Base-by-base conservation (phyloP, 1,284 basidiomycete species). In the Boletus semigastroideus region DNA sequence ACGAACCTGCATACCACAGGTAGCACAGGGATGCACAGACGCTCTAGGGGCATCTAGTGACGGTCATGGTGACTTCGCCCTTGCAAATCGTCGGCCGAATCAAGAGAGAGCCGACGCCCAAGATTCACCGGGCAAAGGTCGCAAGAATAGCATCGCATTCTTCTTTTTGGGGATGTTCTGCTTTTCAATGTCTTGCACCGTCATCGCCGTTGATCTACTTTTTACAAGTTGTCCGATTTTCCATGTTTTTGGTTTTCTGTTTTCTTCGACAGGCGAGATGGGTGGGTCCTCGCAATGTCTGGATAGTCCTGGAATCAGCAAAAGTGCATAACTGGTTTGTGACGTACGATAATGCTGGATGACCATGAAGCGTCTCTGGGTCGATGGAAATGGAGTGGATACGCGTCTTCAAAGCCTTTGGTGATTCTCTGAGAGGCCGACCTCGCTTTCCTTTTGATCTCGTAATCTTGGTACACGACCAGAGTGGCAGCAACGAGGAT, bases 391-490 rank as follows among this genome's bases (percentile, higher is more conserved):
- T 41, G 11, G 54, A 45, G 10, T 44, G 37, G 30, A 58, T 39
- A 19, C 43, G 49, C 25, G 34, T 44, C 41, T 45, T 56, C 11
- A 57, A 40, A 37, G 25, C 30, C 42, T 39, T 59, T 3, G 22
- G 52, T n/a, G 46, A 48, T 34, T 30, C 46, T 8, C 16, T 22
- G 19, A n/a, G 22, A 11, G 33, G 19, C 5, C 48, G 53, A 33
- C 48, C 37, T 7, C 16, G 46, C 48, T 57, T 58, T 39, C 11
- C 31, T n/a, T 27, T 48, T 28, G 54, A 53, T 34, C 46, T 31
- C 27, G 49, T 49, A 22, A 60, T 58, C 40, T 58, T 58, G 44
- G 56, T 37, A 17, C 58, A 60, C 1, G 49, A 44, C 46, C 54
- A 57, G 31, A 59, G 48, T 19, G 55, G 55, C 27, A 39, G 42